phyloP scores from a whole-genome alignment of 768 basidiomycete species.

The Amanita pallidorosea region DNA sequence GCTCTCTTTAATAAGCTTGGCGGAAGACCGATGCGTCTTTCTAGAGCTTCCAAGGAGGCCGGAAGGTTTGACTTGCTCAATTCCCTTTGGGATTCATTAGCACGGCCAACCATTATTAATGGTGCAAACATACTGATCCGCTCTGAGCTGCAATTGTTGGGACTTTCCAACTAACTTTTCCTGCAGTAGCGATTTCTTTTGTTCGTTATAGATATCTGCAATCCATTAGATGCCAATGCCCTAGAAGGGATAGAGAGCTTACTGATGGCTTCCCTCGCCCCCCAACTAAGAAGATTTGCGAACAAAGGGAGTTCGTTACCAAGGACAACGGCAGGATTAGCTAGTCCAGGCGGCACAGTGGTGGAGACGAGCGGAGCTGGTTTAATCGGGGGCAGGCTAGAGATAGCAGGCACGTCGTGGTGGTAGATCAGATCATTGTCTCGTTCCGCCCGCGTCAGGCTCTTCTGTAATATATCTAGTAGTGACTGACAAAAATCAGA shows the following conservation, averaged over 20 bases:
- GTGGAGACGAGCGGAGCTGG: conserved; percentile 59
- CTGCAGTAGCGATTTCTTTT: conserved; percentile 59
- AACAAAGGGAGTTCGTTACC: conserved; percentile 55
- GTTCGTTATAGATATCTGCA: conserved; percentile 77
- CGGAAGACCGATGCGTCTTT: conserved; percentile 79
- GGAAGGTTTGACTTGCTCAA: conserved; percentile 72
- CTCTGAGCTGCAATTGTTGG: conserved; percentile 49
- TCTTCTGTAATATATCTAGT: conserved; percentile 56
- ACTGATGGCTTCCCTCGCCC: conserved; percentile 86
- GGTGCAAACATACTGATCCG: conserved; percentile 40
- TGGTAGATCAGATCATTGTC: conserved; percentile 98
- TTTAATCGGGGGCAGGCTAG: conserved; percentile 53
- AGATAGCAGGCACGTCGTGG: conserved; percentile 66
- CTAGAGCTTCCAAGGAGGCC: conserved; percentile 77
- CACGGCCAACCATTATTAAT: background rate
- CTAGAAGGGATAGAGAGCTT: conserved; percentile 15
- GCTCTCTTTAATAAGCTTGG: conserved; percentile 80
- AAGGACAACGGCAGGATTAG: conserved; percentile 45
- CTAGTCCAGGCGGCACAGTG: conserved; percentile 41
- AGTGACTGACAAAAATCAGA: conserved; percentile 48
- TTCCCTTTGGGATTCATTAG: conserved; percentile 28
- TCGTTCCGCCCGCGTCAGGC: conserved; percentile 61
- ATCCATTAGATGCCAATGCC: background rate
- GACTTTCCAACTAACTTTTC: conserved; percentile 54
- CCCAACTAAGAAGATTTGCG: conserved; percentile 70